These are phyloP conservation scores for Skeletonema marinoi DNA, from an alignment of 108 stramenopile species.

Conservation along the genomic window DNA sequence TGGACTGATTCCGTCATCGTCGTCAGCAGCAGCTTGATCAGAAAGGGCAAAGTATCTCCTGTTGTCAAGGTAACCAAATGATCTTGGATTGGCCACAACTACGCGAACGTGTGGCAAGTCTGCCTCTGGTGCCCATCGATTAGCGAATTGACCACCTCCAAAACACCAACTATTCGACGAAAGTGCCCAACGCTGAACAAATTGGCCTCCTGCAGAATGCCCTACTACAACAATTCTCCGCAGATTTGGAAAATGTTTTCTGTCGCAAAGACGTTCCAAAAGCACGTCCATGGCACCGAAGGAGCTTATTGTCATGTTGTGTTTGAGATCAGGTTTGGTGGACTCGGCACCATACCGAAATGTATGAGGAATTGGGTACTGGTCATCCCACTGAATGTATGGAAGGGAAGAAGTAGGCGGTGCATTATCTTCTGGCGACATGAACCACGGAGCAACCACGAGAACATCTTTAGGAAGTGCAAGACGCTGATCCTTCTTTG, in stretches of 20 bases:
- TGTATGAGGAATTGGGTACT: conserved; percentile 56
- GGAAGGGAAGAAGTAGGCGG: conserved; percentile 29
- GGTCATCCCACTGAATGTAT: conserved; percentile 67
- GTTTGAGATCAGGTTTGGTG: conserved; percentile 12
- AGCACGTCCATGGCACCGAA: conserved; percentile 69
- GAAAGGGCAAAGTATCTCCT: conserved; percentile 48
- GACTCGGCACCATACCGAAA: conserved; percentile 87
- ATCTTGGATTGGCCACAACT: conserved; percentile 84
- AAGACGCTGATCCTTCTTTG: background rate
- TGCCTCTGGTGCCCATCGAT: background rate
- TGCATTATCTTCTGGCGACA: conserved; percentile 51
- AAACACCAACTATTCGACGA: conserved; percentile 61
- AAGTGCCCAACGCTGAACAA: conserved; percentile 81
- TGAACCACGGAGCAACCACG: conserved; percentile 74
- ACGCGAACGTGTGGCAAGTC: conserved; percentile 38
- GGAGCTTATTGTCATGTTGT: conserved; percentile 58
- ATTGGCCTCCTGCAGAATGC: conserved; percentile 87
- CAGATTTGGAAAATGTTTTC: conserved; percentile 53
- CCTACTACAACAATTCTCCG: conserved; percentile 67
- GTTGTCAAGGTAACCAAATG: conserved; percentile 71
- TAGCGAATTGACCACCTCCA: conserved; percentile 19
- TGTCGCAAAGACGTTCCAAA: conserved; percentile 51
- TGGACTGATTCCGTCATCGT: conserved; percentile 15
- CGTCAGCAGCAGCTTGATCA: background rate
- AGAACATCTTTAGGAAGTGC: conserved; percentile 14